Base-by-base conservation (phyloP, 495 filamentous ascomycete genomes). In the Trichoderma virens region DNA sequence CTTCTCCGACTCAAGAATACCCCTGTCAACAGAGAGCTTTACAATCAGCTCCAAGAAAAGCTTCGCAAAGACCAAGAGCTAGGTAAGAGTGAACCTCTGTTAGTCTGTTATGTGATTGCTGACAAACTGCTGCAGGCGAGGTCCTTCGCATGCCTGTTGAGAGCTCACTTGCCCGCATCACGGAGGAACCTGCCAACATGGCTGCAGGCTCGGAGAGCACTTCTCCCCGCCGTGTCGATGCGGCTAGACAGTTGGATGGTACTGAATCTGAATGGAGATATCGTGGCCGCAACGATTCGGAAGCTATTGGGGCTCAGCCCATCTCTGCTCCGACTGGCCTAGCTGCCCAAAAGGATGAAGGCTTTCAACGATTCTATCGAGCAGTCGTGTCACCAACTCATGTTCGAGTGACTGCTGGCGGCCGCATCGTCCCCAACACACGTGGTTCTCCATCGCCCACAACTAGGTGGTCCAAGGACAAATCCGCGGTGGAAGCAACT, bases 351-450 rank as follows among this genome's bases (percentile, higher is more conserved):
- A 71, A 77, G 60, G 74, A 71, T 8, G 82, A 83, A 67, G 82
- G 82, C 30, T 85, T 85, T 66, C 77, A 81, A 70, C 73, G 76
- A 47, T 85, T 85, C 69, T 83, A 78, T 71, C 78, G 80, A 64
- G 82, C 78, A 7, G 82, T 85, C 14, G 77, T 80, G 27, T 84
- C 83, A 38, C 78, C 82, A 54, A 79, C 80, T 38, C 79, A 83
- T 67, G 76, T 83, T 63, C 74, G 82, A 27, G 80, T 83, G 59
- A 83, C 81, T n/a, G 81, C 82, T 63, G 78, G 81, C 63, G 78
- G 82, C 43, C 73, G 77, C 47, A 84, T 85, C 68, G 82, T 85
- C 5, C 82, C 82, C 14, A 85, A 85, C 65, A 82, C 75, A 31
- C 80, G 81, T 13, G 77, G 73, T 18, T 76, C 76, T 4, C 69